Evolutionary conservation across 257 asterid species (phyloP), one percentile per base, ranked within the genome.

Genomic region (Forsythia suspensa): DNA sequence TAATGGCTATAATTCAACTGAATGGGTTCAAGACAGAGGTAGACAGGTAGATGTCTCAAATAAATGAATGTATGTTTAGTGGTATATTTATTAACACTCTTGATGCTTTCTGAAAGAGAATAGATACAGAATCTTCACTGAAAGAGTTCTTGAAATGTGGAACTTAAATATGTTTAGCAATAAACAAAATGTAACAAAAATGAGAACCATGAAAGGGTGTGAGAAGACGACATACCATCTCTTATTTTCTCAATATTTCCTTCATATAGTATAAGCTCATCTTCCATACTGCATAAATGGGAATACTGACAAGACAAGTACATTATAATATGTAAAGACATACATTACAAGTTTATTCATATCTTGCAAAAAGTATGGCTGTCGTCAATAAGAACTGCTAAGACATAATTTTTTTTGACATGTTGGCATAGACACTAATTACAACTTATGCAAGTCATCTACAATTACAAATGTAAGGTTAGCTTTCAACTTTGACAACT

Each of bases 181-280:
- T 10, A 42, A 16, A 46, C 42, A 34, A 9, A 24, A 74, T 12
- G 12, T 1, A 3, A 3, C 13, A 51, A 0, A 36, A 59, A 12
- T 24, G 68, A 34, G 71, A 44, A 55, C 34, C 21, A 70, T 20
- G 20, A 67, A 13, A 70, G 20, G 11, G 12, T 44, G 0, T 18
- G 40, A 41, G 37, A 80, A 41, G 73, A 74, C 7, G 40, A 75
- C 81, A 9, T 83, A 87, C 91, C 86, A 52, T 71, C 84, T 76
- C 81, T 63, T 78, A 87, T 51, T 34, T 78, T 80, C 78, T 75
- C 85, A 37, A 83, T 73, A 57, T 34, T 61, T 79, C 76, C 73
- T 55, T 87, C 88, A 12, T 43, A 66, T 8, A 77, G 36, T 10
- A 82, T 86, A n/a, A 81, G 81, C 48, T 21, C 46, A 29, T 85